Base-by-base conservation (phyloP, 1,284 basidiomycete species). In the Austroboletus sp. region DNA sequence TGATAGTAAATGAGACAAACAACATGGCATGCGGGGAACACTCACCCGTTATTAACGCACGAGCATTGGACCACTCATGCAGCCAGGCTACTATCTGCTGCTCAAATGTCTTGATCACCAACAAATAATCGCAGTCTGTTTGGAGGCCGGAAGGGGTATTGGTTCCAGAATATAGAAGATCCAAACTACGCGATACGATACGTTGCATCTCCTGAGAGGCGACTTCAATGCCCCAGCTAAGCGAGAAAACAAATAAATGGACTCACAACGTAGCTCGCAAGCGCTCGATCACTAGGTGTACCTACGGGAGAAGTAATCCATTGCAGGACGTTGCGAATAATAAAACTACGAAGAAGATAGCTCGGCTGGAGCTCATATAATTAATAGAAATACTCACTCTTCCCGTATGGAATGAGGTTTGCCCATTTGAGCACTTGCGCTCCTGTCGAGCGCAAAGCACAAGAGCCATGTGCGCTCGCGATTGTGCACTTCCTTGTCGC, bases 381-480 rank as follows among this genome's bases (percentile, higher is more conserved):
- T 19, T 16, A 44, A 37, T 53, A 50, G 53, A 57, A 32, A 42
- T 39, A 76, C 87, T 60, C 67, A 89, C 89, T 88, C 90, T 71
- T 87, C 86, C 61, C 82, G 82, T 56, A 92, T 83, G 7, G 82
- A 82, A 62, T 86, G 78, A 3, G 89, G 89, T 66, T 92, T 92
- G 46, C 91, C 89, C 87, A 93, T 89, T 69, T 94, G 92, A 1
- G 92, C 88, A 53, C 89, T 91, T 49, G 87, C 78, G 53, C 90
- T 94, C 46, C 92, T 79, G 66, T 98, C 94, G 30, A 96, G 74
- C 46, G 80, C 80, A 65, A 90, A 97, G 63, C 91, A 96, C 52
- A 94, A 68, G 44, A 95, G 75, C 94, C 94, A 98, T 19, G 92
- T 94, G 39, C 94, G 72, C 65, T 97, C 94, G 35, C 94, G 78